Evolutionary conservation across 1,139 yeast species (phyloP).

Genomic region (Candida glucosophila): DNA sequence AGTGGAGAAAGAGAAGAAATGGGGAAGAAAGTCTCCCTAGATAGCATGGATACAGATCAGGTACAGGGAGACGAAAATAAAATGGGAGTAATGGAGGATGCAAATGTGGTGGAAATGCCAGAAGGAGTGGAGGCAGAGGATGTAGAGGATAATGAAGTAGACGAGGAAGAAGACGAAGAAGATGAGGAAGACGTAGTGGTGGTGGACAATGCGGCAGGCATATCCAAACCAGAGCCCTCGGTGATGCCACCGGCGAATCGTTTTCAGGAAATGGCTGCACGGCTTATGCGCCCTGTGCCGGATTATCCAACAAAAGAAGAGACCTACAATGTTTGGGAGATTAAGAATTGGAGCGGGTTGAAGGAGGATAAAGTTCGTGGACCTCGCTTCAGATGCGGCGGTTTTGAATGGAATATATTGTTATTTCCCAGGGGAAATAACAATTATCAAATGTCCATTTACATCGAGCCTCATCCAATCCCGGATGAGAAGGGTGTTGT

Average conservation of each 20-base stretch:
- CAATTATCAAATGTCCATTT: slow-evolving; percentile 44
- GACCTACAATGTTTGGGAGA: slow-evolving; percentile 62
- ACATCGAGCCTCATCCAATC: slow-evolving; percentile 53
- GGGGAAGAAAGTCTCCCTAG: too few relatives aligned
- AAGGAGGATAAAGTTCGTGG: slow-evolving; percentile 44
- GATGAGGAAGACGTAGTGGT: slow-evolving; percentile 3
- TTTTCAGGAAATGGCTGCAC: slow-evolving; percentile 17
- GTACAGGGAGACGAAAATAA: too few relatives aligned
- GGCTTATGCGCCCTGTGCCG: slow-evolving; percentile 33
- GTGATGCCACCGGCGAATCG: slow-evolving; percentile 24
- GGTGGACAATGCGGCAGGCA: neutral
- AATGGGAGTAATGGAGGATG: too few relatives aligned
- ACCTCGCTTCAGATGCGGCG: slow-evolving; percentile 54
- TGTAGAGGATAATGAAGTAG: slow-evolving; percentile 7
- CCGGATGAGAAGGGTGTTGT: slow-evolving; percentile 25
- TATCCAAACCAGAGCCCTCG: neutral
- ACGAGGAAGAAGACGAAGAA: slow-evolving; percentile 11
- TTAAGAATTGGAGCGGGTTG: slow-evolving; percentile 54
- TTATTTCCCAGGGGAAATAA: slow-evolving; percentile 72
- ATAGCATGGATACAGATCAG: too few relatives aligned
- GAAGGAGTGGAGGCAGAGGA: slow-evolving; percentile 1
- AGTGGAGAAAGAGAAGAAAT: too few relatives aligned
- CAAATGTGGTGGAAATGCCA: neutral
- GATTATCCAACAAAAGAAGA: slow-evolving; percentile 35
- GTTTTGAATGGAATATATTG: slow-evolving; percentile 63